Percentiles rank a stretch among this genome's conserved stretches.
Evolutionary conservation across 352 stramenopile genomes (phyloP).

Genomic region (Globisporangium carolinianum): DNA sequence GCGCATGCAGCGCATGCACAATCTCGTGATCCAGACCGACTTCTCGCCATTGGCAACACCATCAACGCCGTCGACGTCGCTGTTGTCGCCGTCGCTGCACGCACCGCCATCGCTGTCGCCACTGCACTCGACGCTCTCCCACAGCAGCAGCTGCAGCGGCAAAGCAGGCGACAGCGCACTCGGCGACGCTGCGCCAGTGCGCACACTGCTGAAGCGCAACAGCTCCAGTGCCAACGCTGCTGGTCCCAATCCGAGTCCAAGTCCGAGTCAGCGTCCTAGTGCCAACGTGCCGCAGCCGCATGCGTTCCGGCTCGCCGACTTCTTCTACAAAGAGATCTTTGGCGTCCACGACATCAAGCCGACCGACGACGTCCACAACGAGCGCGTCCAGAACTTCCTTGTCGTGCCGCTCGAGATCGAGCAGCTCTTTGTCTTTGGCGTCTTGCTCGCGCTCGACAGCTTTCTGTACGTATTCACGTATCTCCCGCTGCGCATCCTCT

Average conservation of each 20-base stretch:
- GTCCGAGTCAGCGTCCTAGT: neutral
- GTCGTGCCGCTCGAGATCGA: conserved; percentile 67
- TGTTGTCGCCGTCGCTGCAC: no score
- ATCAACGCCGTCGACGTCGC: no score
- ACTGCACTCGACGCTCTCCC: neutral
- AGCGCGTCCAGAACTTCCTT: conserved; percentile 81
- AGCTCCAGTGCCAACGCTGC: neutral
- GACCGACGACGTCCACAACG: conserved; percentile 63
- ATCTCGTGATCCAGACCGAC: conserved; percentile 26
- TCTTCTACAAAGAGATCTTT: conserved; percentile 85
- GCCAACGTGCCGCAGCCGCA: conserved; percentile 22
- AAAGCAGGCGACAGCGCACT: neutral
- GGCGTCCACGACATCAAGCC: conserved; percentile 75
- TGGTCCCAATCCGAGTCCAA: no score
- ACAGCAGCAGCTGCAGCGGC: neutral
- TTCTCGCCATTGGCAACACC: conserved; percentile 1
- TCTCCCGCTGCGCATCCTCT: conserved; percentile 89
- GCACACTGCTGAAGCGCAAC: neutral
- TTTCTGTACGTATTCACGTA: conserved; percentile 98
- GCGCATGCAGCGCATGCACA: conserved; percentile 27
- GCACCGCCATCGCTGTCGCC: conserved; percentile 2
- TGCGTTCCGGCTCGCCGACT: conserved; percentile 60
- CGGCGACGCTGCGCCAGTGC: neutral
- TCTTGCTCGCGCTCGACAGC: conserved; percentile 94
- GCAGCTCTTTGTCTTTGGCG: conserved; percentile 90